Base-by-base conservation (phyloP, 2,329 filamentous ascomycete genomes). In the Lecanicillium sp. region DNA sequence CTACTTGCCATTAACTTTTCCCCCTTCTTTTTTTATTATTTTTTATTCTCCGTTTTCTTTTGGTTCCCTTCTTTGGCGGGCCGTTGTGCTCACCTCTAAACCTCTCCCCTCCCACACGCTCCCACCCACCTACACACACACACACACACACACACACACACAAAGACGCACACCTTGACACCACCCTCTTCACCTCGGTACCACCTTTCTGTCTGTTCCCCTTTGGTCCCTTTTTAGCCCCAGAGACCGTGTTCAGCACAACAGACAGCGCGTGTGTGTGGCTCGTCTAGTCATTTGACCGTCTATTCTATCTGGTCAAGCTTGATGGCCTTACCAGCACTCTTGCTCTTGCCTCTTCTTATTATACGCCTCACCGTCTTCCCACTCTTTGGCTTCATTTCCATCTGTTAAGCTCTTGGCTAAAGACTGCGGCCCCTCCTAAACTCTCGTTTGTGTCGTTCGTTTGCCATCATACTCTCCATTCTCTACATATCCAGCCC, bases 41-140 rank as follows among this genome's bases (percentile, higher is more conserved):
- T 33, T 35, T 29, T 24, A 20, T 44, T 45, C n/a, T n/a, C n/a
- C n/a, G n/a, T n/a, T 45, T 37, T 21, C 27, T 40, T 29, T 29
- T 29, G 26, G 7, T 29, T 7, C 26, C 26, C 26, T 7, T 29
- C 12, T 29, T 35, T 32, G 36, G 44, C 36, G 36, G 44, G 36
- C 36, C 36, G 35, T 40, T 40, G n/a, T 47, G 14, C 35, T 40
- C 44, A 47, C 44, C 44, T 47, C 44, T n/a, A 33, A 46, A 40
- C 27, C 21, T 17, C 23, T 21, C 30, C 41, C 23, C 44, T 26
- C 40, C 27, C 39, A 19, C 39, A 23, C 40, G 29, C 29, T 23
- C 29, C 23, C 40, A 12, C 30, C 23, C 21, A 15, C 37, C 27
- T 17, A 30, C 27, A n/a, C n/a, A n/a, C n/a, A n/a, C n/a, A 23